Evolutionary conservation across 2,329 filamentous ascomycete genomes (phyloP), one percentile per base, ranked within the genome.

Genomic region (Sporothrix phasma): DNA sequence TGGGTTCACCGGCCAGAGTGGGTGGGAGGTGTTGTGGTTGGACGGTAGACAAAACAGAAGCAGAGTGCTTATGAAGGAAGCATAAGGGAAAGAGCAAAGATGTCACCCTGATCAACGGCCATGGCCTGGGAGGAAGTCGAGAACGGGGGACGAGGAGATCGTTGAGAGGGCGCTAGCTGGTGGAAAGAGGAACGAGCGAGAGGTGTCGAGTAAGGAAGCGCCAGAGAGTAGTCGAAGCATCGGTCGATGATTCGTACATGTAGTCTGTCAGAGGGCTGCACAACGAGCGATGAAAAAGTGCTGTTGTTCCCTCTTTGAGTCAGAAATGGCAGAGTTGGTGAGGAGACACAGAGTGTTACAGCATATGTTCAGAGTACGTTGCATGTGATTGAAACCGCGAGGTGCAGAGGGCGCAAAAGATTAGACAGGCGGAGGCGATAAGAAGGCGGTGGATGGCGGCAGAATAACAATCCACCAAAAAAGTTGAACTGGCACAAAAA

Each of bases 391-490:
- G 62, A 24, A 26, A 43, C 43, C 22, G 39, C 19, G 37, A 58
- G 37, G 54, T 37, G 37, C 54, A 29, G 37, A 41, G 37, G 10
- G 24, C 10, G 11, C 4, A 15, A 19, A 6, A 58, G 26, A 37
- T 58, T 29, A 26, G 37, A 26, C 7, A 15, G 22, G 19, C 17
- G 31, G 34, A 56, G 7, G 39, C n/a, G 49, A 56, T 63, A 63
- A 29, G 56, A 56, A 65, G 43, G 67, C 66, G 67, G 67, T 68
- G 39, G 49, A 7, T 2, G 0, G 0, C 11, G 66, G 66, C 66
- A 67, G 54, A 66, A 63, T 45, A 0, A 17, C 34, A 47, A 10
- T 37, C 58, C 56, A 54, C 60, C 61, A 61, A 62, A 67, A 65
- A 60, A 46, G 51, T 51, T 17, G 8, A 66, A 61, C n/a, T 45